Base-by-base conservation (phyloP, 1,139 yeast species). In the Nadsonia commutata region DNA sequence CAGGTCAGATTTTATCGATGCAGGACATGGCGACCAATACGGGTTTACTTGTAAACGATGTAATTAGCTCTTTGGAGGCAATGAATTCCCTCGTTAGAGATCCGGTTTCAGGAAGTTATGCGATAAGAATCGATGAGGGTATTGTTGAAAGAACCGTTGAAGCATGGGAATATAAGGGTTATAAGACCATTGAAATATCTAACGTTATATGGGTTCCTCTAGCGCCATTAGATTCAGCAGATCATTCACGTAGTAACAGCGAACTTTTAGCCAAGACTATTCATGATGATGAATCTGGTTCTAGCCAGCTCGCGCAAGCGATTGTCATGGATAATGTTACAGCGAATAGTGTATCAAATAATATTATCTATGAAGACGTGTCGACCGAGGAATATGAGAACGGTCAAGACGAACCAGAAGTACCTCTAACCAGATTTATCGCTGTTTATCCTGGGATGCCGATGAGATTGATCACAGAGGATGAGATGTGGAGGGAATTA, bases 31-130 rank as follows among this genome's bases (percentile, higher is more conserved):
- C 88, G 6, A 72, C 71, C 47, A 56, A 75, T 18, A 83, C 96
- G 0, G 96, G 97, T 0, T 82, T 90, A 90, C 78, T 73, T 1
- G 44, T 55, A 3, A 82, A 90, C 13, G 97, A 90, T 61, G 88
- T 88, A 0, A 71, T 88, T 6, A 83, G 82, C 40, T 95, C 94
- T 0, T 65, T 90, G 21, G 98, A 90, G 57, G 81, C 79, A 47
- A 62, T 90, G 18, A 70, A 75, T 37, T 77, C 81, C 3, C 64
- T 90, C 36, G 60, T 73, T 1, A 65, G 71, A 42, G 70, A 71
- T 46, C 66, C 66, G 1, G 43, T 37, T 18, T 41, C 40, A 18
- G 50, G 50, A 18, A 38, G 40, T 16, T 84, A 76, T 58, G 78
- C 74, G 0, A 67, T 88, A 2, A 64, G 65, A 3, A 62, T 84